These are phyloP conservation scores for Fraxinus floribunda DNA, from an alignment of 305 asterid species.

Conservation along the genomic window DNA sequence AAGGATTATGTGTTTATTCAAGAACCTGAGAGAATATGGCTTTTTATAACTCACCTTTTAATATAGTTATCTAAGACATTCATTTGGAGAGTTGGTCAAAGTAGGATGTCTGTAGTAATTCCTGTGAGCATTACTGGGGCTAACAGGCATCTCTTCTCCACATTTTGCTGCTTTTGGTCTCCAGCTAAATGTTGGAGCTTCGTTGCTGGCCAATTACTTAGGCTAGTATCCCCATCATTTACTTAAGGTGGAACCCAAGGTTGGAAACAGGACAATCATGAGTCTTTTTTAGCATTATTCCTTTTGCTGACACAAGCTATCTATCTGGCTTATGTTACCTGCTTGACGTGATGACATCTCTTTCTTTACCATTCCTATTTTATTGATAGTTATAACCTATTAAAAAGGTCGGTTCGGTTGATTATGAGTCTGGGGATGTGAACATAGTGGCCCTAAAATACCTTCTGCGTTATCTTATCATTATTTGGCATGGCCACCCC, in stretches of 20 bases:
- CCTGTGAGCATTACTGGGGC: not conserved
- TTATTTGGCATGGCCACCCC: conserved; percentile 13
- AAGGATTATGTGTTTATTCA: not conserved
- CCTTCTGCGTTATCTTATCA: not conserved
- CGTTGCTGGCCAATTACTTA: conserved; percentile 11
- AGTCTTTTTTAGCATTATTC: not conserved
- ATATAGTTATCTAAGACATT: not conserved
- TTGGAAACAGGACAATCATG: not conserved
- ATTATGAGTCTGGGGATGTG: too few relatives aligned
- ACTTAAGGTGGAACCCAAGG: conserved; percentile 16
- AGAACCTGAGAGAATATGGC: not conserved
- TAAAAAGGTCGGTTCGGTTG: too few relatives aligned
- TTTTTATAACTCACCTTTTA: not conserved
- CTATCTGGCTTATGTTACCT: conserved; percentile 15
- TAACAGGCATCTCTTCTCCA: not conserved
- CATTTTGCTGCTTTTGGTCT: not conserved
- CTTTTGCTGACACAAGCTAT: not conserved
- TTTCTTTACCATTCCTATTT: too few relatives aligned
- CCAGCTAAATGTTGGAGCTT: not conserved
- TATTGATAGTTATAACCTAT: too few relatives aligned
- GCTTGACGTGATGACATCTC: conserved; percentile 5
- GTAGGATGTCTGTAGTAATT: not conserved
- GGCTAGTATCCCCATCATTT: not conserved
- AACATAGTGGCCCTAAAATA: too few relatives aligned
- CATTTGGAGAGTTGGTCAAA: not conserved